Evolutionary conservation across 2,329 filamentous ascomycete species (phyloP), one percentile per base, ranked within the genome.

Genomic region (Xylariaceae sp.): DNA sequence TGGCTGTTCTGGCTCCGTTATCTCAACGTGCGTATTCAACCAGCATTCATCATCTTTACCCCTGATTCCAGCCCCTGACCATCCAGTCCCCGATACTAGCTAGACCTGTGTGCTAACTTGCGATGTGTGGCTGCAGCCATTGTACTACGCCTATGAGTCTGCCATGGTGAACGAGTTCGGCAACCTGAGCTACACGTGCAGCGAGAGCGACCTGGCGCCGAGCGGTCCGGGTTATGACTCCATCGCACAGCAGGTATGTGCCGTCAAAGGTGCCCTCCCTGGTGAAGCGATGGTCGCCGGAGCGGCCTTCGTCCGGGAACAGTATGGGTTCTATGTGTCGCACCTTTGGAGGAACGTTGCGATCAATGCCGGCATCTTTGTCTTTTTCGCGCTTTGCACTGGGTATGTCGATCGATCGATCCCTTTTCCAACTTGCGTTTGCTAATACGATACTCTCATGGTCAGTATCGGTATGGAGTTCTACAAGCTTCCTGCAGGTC

Each of bases 1-100:
- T 83, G 78, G 76, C 71, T 74, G 23, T 63, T 71, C 31, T 83
- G 79, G 79, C 75, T 83, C 41, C 73, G 72, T 42, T 81, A 78
- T 50, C 62, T 80, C 30, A 72, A 81, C 44, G 47, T 50, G 40
- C 31, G 43, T 27, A n/a, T 8, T 15, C 8, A n/a, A 13, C 17
- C 14, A 11, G 21, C 21, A 24, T 11, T 11, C 11, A 11, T 24
- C 21, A 24, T 11, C 6, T 7, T 6, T 24, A 24, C 6, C 21
- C 21, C 6, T 7, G 21, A 7, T 7, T 24, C 7, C 6, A 7
- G 21, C 6, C 7, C 11, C 19, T 38, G 24, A 9, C 17, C 15
- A 17, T 4, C 11, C 26, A 12, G 9, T 31, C 27, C 14, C 11
- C 35, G n/a, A 12, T 38, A 3, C 35, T n/a, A n/a, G n/a, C n/a